Percentiles rank a stretch among this genome's conserved stretches.
phyloP scores from a whole-genome alignment of 2,329 filamentous ascomycete species.

The Colletotrichum falcatum region DNA sequence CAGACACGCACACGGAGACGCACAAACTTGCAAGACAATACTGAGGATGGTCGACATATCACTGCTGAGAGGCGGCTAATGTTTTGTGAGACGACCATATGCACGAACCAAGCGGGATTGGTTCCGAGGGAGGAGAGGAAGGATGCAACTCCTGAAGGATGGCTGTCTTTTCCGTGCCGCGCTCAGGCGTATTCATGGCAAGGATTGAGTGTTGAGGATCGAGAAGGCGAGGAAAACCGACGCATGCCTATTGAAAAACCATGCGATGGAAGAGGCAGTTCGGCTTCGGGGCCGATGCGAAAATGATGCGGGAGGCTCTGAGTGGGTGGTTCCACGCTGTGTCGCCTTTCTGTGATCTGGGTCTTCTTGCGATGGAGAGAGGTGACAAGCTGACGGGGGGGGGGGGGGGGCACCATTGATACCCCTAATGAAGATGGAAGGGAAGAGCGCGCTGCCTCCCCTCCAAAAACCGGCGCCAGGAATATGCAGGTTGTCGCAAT shows the following conservation, averaged over 20 bases:
- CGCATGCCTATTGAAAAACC: constrained; percentile 5
- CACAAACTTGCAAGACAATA: constrained; percentile 24
- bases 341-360: constrained; percentile 16
- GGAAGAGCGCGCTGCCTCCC: constrained; percentile 5
- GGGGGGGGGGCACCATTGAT: constrained; percentile 2
- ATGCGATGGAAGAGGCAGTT: constrained; percentile 24
- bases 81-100: constrained; percentile 23
- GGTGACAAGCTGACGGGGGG: constrained; percentile 15
- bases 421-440: constrained; percentile 1
- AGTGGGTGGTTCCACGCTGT: constrained; percentile 32
- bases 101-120: constrained; percentile 17
- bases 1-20: constrained; percentile 32
- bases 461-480: constrained; percentile 23
- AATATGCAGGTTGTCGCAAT: constrained; percentile 40
- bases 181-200: constrained; percentile 31
- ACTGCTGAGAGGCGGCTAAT: constrained; percentile 13
- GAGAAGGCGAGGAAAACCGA: constrained; percentile 16
- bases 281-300: constrained; percentile 21
- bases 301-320: constrained; percentile 10
- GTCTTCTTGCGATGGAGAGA: constrained; percentile 14
- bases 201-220: constrained; percentile 18
- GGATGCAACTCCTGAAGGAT: constrained; percentile 32
- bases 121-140: constrained; percentile 19
- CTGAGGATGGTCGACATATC: constrained; percentile 18
- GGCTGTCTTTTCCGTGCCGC: constrained; percentile 26